Base-by-base conservation (phyloP, 1,139 yeast species). In the Pichia sp. region DNA sequence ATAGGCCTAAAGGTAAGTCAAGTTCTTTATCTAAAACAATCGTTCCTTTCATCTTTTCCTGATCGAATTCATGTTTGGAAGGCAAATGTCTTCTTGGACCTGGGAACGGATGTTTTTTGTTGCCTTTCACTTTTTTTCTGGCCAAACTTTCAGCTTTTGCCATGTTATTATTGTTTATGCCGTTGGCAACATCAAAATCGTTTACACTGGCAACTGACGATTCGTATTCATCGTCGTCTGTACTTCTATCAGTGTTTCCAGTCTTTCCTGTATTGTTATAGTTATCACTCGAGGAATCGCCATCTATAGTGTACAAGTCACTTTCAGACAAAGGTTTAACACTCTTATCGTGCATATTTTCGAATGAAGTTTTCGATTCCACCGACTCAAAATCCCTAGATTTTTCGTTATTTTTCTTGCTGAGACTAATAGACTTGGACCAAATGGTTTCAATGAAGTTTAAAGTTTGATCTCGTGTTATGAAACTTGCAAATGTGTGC, bases 401-500 rank as follows among this genome's bases (percentile, higher is more conserved):
- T 29, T 58, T 55, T 52, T 66, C 69, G 57, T 66, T 54, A 30
- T 59, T 60, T 13, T 60, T 45, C 45, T 59, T 55, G 57, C 68
- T 67, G 49, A 67, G 52, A 15, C 67, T 60, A 8, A 67, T 61
- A 1, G 73, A 65, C 50, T 66, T 67, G 51, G 72, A 74, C 90
- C 90, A 84, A 3, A 84, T 74, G 0, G 81, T 76, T 52, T 76
- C 78, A 63, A 93, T 75, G 59, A 90, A 80, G 52, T 85, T 88
- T 61, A 79, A 81, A 0, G 96, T 87, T 3, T 82, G 71, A 67
- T 92, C 97, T 59, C 98, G 75, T 1, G 95, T 83, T 5, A 90
- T 75, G 65, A 93, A 90, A 58, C 96, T 88, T 16, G 97, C 97
- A 75, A 93, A 92, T 3, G 79, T 79, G 64, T 90, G 89, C 59